A percentile compares a stretch with the other conserved stretches of the same genome.
Conservation (phyloP, 495 filamentous ascomycete species). For the Annulohypoxylon bovei region DNA sequence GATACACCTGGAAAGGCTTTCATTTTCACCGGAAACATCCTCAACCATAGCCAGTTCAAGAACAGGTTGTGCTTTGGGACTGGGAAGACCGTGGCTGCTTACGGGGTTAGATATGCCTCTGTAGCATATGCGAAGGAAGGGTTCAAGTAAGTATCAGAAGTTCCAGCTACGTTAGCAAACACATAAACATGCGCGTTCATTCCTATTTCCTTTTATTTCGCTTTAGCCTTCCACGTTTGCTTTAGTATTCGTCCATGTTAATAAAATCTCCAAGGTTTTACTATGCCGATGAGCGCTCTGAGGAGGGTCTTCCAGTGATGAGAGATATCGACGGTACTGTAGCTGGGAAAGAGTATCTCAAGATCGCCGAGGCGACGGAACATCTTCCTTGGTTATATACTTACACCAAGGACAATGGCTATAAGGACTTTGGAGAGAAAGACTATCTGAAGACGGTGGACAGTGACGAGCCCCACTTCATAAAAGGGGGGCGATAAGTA, state of each 20-base stretch:
- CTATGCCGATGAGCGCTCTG: constrained; percentile 22
- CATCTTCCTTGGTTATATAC: constrained; percentile 24
- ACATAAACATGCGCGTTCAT: too few relatives aligned
- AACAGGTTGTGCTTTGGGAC: constrained; percentile 17
- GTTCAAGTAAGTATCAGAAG: constrained; percentile 1
- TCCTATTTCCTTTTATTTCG: neutral
- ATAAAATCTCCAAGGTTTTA: constrained; percentile 5
- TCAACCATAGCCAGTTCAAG: constrained; percentile 26
- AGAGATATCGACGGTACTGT: constrained; percentile 15
- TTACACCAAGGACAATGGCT: constrained; percentile 11
- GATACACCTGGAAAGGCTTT: constrained; percentile 16
- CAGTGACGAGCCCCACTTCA: constrained; percentile 13
- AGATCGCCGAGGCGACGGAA: constrained; percentile 17
- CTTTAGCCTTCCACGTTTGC: neutral
- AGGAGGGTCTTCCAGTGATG: constrained; percentile 18
- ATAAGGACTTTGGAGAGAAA: constrained; percentile 23
- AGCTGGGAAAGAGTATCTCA: constrained; percentile 17
- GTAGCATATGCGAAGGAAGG: constrained; percentile 22
- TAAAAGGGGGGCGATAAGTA: constrained; percentile 12
- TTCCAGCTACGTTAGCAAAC: too few relatives aligned
- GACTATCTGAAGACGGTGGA: constrained; percentile 22
- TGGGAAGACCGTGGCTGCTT: constrained; percentile 19
- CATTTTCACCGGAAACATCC: constrained; percentile 22
- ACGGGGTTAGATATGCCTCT: constrained; percentile 21
- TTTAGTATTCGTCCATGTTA: neutral